Base-by-base conservation (phyloP, 345 rosid genomes). In the Barbarea vulgaris region DNA sequence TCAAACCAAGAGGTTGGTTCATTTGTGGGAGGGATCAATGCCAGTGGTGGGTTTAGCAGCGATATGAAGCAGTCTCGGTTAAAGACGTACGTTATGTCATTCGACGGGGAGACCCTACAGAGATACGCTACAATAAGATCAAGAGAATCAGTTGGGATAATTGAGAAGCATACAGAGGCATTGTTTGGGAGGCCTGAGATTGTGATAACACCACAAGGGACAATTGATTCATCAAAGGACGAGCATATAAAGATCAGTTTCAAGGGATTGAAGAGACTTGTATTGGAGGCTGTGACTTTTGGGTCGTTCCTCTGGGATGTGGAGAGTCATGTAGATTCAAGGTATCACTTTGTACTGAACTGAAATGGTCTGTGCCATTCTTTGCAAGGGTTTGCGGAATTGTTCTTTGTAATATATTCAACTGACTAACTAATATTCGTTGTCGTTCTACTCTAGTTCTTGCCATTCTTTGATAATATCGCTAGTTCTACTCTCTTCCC, bases 251-350 rank as follows among this genome's bases (percentile, higher is more conserved):
- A 83, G 81, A 90, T 93, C 70, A 95, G 96, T 80, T 90, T 90
- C 65, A 87, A 84, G 53, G 91, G 96, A 52, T 77, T 95, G 85
- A 86, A 84, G 82, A 89, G 90, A 79, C 94, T 95, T 52, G 94
- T 93, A 70, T 70, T 95, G 84, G 99, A 95, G 85, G 99, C 99
- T 5, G 94, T 95, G 48, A 89, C 98, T 6, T 95, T 95, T 70
- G 99, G 99, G 18, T 90, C 97, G 46, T 94, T 94, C 79, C 96
- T 94, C 1, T 94, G 98, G 98, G 98, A 94, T 50, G 97, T 88
- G 18, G 99, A 95, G 85, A 93, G 90, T 81, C 83, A 83, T 59
- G 97, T 95, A 36, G 98, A 95, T 67, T 89, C 97, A 3, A 90
- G 98, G 90, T 95, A 93, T 82, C 97, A 85, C 84, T 93, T 95